Conservation (phyloP, 2,329 filamentous ascomycete genomes). For the Phialemonium atrogriseum region DNA sequence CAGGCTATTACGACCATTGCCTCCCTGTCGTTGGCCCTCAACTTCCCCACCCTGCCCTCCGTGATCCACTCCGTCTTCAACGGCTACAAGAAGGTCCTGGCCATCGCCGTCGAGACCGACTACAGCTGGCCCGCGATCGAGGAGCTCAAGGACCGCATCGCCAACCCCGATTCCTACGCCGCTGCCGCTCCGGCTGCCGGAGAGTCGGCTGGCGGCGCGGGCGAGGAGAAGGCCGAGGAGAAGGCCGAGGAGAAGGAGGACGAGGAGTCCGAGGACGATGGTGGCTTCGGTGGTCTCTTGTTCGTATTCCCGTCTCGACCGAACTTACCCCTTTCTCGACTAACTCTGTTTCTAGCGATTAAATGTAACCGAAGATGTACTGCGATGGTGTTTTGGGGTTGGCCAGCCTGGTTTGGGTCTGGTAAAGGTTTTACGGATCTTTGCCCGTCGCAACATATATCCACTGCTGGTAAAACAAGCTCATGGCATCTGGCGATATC, state of each 20-base stretch:
- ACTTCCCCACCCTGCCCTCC: conserved; percentile 94
- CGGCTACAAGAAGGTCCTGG: conserved; percentile 92
- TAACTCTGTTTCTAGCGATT: conserved; percentile 41
- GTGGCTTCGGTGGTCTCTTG: conserved; percentile 78
- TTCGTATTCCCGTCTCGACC: conserved; percentile 24
- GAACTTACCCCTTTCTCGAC: conserved; percentile 11
- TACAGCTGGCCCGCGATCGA: conserved; percentile 93
- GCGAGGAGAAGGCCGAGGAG: conserved; percentile 51
- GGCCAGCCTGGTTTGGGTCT: conserved; percentile 33
- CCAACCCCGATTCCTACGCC: conserved; percentile 96
- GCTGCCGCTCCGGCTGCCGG: conserved; percentile 65
- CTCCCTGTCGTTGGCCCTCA: conserved; percentile 80
- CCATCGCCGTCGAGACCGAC: conserved; percentile 84
- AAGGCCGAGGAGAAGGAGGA: conserved; percentile 54
- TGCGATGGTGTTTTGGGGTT: conserved; percentile 28
- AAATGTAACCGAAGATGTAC: conserved; percentile 32
- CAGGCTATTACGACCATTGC: conserved; percentile 81
- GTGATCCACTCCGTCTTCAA: conserved; percentile 96
- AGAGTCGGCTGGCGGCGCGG: conserved; percentile 41
- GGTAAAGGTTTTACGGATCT: conserved; percentile 33
- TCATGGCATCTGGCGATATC: conserved; percentile 17
- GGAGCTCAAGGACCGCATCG: conserved; percentile 98
- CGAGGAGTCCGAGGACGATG: conserved; percentile 58
- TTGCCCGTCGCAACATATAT: conserved; percentile 36
- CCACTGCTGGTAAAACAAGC: conserved; percentile 35